Base-by-base conservation (phyloP, 1,284 basidiomycete species). In the Rhodotorula sp. region DNA sequence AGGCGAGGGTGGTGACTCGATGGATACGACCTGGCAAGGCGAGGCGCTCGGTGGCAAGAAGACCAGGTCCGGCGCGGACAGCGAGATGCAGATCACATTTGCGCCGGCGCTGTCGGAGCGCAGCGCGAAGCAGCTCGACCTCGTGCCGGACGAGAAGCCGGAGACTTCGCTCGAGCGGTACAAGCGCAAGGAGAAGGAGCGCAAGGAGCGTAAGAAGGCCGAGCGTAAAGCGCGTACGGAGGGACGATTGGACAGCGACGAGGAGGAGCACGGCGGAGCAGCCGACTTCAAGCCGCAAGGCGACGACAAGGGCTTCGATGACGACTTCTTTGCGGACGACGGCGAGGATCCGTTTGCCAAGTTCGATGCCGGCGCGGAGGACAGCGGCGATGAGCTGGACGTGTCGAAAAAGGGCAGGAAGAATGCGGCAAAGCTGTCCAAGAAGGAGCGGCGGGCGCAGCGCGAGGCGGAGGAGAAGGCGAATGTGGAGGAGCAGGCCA, bases 71-170 rank as follows among this genome's bases (percentile, higher is more conserved):
- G 72, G 66, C 19, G 58, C 48, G 19, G 67, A 77, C 52, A 64
- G 61, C 22, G 77, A 92, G 70, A 90, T 97, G 88, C 89, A 96
- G 81, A 90, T 98, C 77, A 96, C 93, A 2, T 97, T 98, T 80
- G 88, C 86, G 29, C 91, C 94, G 1, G 94, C 88, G 9, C 82
- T 97, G 55, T 70, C 72, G 46, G 75, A 88, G 83, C 67, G 72
- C 27, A 70, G 68, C 51, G 68, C 68, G 36, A 70, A 70, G 49
- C 68, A 70, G 65, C 68, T 70, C 61, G 71, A 68, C 68, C 84
- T 83, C 60, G 78, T 78, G 4, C 39, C 19, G 59, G 68, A 67
- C 36, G 76, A 68, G n/a, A 66, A 71, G 46, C 56, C 91, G 32
- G 87, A 94, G 82, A 95, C 90, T 15, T 90, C 91, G 5, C 81